Evolutionary conservation across 495 filamentous ascomycete species (phyloP).

Genomic region (Xylaria scruposa): DNA sequence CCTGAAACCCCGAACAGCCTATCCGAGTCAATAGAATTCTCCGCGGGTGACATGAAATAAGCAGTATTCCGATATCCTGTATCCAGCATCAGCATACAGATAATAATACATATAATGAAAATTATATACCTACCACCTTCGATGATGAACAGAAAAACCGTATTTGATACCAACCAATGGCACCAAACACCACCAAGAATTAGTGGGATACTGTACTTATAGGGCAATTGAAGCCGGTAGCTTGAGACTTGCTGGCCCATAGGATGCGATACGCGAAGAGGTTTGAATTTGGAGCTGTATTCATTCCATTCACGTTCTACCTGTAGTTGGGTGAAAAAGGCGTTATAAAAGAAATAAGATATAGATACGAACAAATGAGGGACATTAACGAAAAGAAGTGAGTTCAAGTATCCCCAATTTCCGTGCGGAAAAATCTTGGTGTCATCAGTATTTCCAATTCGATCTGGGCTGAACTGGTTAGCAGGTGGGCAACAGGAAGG

Average conservation of each 20-base stretch:
- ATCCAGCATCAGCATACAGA: neutral
- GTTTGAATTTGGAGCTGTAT: slow-evolving; percentile 17
- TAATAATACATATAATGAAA: neutral
- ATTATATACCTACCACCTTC: slow-evolving; percentile 21
- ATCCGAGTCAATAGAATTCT: neutral
- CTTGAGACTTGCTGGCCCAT: slow-evolving; percentile 29
- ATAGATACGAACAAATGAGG: slow-evolving; percentile 18
- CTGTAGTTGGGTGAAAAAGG: slow-evolving; percentile 26
- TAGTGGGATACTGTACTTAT: slow-evolving; percentile 30
- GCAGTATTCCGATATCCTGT: neutral
- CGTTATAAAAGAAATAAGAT: slow-evolving; percentile 23
- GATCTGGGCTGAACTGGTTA: neutral
- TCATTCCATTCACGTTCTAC: slow-evolving; percentile 31
- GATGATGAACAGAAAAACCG: slow-evolving; percentile 14
- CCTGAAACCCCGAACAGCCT: neutral
- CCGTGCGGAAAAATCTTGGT: neutral
- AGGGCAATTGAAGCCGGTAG: slow-evolving; percentile 30
- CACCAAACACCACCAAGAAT: slow-evolving; percentile 5
- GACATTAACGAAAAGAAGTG: slow-evolving; percentile 17
- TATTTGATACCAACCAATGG: slow-evolving; percentile 36
- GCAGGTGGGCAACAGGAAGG: neutral
- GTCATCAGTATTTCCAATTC: neutral
- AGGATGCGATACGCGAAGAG: slow-evolving; percentile 32
- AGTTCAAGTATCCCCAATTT: neutral
- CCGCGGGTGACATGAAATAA: neutral